These are phyloP conservation scores for Phaeosphaeriaceae sp. DNA, from an alignment of 2,329 filamentous ascomycete genomes.

Conservation along the genomic window DNA sequence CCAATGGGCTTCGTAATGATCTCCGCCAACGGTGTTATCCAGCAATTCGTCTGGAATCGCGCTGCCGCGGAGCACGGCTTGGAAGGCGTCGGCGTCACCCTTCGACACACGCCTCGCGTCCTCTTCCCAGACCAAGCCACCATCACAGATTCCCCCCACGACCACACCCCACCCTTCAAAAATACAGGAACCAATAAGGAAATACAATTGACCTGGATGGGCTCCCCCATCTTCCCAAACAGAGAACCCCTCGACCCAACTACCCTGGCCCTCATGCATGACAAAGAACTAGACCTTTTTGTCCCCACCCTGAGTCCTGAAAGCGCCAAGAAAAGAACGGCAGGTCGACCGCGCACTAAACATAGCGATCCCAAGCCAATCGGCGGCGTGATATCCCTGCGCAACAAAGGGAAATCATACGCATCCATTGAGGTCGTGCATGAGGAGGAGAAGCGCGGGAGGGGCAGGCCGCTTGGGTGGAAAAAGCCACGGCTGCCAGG, in stretches of 20 bases:
- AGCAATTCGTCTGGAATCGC: constrained; percentile 76
- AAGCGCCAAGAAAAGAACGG: too few relatives aligned
- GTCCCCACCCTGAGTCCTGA: too few relatives aligned
- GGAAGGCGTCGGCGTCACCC: constrained; percentile 56
- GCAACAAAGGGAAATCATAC: too few relatives aligned
- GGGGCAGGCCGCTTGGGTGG: too few relatives aligned
- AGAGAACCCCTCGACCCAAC: constrained; percentile 28
- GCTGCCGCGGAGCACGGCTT: constrained; percentile 68
- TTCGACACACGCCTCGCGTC: constrained; percentile 35
- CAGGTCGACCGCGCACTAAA: not conserved
- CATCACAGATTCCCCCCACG: not conserved
- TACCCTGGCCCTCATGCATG: constrained; percentile 22
- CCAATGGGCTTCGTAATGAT: constrained; percentile 76
- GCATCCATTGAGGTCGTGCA: too few relatives aligned
- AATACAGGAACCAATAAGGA: constrained; percentile 37
- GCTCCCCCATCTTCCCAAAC: constrained; percentile 42
- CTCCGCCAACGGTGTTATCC: constrained; percentile 61
- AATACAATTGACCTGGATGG: constrained; percentile 48
- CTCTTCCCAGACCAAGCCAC: constrained; percentile 1
- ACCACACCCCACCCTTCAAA: constrained; percentile 15
- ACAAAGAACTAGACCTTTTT: too few relatives aligned
- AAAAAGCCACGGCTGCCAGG: not conserved
- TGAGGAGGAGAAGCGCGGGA: too few relatives aligned
- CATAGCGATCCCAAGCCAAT: not conserved
- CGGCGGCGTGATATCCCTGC: not conserved